A percentile compares a stretch with the other conserved stretches of the same genome.
phyloP scores from a whole-genome alignment of 345 rosid genomes.

The Bruguiera parviflora region DNA sequence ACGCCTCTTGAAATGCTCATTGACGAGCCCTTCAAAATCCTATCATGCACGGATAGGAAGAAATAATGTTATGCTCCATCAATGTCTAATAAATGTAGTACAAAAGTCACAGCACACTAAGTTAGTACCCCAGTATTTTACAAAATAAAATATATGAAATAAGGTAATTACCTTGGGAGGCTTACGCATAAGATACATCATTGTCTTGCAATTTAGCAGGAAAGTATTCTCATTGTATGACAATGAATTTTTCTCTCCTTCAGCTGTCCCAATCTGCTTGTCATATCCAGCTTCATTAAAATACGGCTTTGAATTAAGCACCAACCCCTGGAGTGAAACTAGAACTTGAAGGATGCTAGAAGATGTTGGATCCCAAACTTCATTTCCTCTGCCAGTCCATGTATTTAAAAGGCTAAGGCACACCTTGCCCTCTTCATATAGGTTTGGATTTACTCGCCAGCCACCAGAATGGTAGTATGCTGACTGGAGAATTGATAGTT shows the following conservation, averaged over 20 bases:
- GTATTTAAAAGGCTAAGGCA: constrained; percentile 98
- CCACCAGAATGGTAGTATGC: constrained; percentile 97
- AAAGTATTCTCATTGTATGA: constrained; percentile 91
- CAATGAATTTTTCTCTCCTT: constrained; percentile 93
- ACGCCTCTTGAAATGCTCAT: constrained; percentile 76
- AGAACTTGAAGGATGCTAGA: constrained; percentile 98
- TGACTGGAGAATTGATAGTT: constrained; percentile 47
- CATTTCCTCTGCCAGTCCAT: constrained; percentile 95
- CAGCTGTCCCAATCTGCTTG: constrained; percentile 88
- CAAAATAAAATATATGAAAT: background rate
- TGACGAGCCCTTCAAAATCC: constrained; percentile 81
- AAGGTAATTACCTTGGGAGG: constrained; percentile 65
- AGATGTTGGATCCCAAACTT: constrained; percentile 91
- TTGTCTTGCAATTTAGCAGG: constrained; percentile 88
- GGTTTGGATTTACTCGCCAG: constrained; percentile 93
- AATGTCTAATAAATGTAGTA: background rate
- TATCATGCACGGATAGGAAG: constrained; percentile 19
- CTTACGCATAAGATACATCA: constrained; percentile 87
- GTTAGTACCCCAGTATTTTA: too few relatives aligned
- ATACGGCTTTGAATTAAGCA: constrained; percentile 92
- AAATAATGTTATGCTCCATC: background rate
- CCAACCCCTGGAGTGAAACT: constrained; percentile 96
- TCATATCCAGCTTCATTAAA: constrained; percentile 99
- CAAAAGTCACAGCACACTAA: background rate
- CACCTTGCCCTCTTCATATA: constrained; percentile 94